phyloP scores from a whole-genome alignment of 2,329 filamentous ascomycete species.

The Podosphaera fusca region DNA sequence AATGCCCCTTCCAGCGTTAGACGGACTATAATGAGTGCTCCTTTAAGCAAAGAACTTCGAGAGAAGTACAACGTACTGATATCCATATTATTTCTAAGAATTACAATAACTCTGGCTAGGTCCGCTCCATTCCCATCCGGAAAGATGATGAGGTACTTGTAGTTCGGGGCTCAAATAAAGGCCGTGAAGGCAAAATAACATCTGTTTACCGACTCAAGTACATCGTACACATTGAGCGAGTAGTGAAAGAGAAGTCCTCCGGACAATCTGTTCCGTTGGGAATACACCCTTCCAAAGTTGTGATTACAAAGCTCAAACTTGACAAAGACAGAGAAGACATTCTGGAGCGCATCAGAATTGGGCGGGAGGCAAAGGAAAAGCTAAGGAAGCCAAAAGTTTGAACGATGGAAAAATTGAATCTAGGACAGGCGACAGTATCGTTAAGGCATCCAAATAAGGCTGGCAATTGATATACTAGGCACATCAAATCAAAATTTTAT shows the following conservation, averaged over 20 bases:
- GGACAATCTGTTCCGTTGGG: constrained; percentile 88
- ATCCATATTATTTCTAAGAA: neutral
- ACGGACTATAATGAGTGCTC: constrained; percentile 91
- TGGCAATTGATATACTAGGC: constrained; percentile 12
- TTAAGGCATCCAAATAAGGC: constrained; percentile 6
- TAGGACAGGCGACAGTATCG: constrained; percentile 6
- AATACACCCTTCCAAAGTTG: constrained; percentile 88
- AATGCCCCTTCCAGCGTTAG: constrained; percentile 80
- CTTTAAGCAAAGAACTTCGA: constrained; percentile 86
- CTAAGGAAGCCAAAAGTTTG: constrained; percentile 10
- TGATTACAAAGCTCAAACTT: constrained; percentile 97
- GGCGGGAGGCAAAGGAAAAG: constrained; percentile 56
- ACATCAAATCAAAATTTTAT: constrained; percentile 21
- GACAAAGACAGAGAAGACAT: constrained; percentile 86
- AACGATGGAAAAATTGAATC: constrained; percentile 10
- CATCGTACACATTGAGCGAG: constrained; percentile 88
- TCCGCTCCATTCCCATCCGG: constrained; percentile 88
- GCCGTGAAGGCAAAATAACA: constrained; percentile 93
- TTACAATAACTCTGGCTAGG: constrained; percentile 25
- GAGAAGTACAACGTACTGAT: constrained; percentile 90
- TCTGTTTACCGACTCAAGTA: constrained; percentile 98
- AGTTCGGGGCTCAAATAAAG: constrained; percentile 85
- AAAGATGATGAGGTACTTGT: constrained; percentile 93
- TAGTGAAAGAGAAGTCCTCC: constrained; percentile 91
- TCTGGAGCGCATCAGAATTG: constrained; percentile 61